phyloP scores from a whole-genome alignment of 2,329 filamentous ascomycete species.

The Chalaropsis thielavioides region DNA sequence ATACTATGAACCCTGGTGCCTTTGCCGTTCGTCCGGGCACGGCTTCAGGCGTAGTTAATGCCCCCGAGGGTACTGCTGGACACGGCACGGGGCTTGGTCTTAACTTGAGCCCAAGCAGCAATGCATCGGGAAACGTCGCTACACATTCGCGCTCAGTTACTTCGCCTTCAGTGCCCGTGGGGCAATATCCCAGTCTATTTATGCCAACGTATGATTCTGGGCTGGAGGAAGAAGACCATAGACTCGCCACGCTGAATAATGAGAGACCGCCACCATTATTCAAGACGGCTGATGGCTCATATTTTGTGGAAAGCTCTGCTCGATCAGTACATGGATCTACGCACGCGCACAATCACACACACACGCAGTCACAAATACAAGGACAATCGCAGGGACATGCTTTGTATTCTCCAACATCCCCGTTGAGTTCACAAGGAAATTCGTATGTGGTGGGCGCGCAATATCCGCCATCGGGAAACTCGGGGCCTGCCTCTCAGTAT shows the following conservation, averaged over 20 bases:
- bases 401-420: not conserved
- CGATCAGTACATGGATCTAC: slow-evolving; percentile 30
- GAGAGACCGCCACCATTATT: slow-evolving; percentile 40
- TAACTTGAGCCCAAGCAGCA: not conserved
- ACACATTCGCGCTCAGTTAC: slow-evolving; percentile 68
- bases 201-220: slow-evolving; percentile 26
- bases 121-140: slow-evolving; percentile 1
- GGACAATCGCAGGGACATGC: not conserved
- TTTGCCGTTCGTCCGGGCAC: slow-evolving; percentile 31
- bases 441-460: not conserved
- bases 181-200: slow-evolving; percentile 31
- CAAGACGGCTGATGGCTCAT: slow-evolving; percentile 36
- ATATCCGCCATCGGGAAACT: not conserved
- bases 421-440: not conserved
- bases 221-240: slow-evolving; percentile 63
- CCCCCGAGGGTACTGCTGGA: slow-evolving; percentile 37
- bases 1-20: slow-evolving; percentile 48
- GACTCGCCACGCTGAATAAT: slow-evolving; percentile 66
- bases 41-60: slow-evolving; percentile 21
- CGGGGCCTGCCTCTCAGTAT: not conserved
- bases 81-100: slow-evolving; percentile 26
- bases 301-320: slow-evolving; percentile 40
- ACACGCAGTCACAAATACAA: not conserved
- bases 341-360: slow-evolving; percentile 20
- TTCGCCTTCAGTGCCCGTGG: slow-evolving; percentile 51